These are phyloP conservation scores for Xylariaceae sp. DNA, from an alignment of 2,329 filamentous ascomycete species.

Conservation along the genomic window DNA sequence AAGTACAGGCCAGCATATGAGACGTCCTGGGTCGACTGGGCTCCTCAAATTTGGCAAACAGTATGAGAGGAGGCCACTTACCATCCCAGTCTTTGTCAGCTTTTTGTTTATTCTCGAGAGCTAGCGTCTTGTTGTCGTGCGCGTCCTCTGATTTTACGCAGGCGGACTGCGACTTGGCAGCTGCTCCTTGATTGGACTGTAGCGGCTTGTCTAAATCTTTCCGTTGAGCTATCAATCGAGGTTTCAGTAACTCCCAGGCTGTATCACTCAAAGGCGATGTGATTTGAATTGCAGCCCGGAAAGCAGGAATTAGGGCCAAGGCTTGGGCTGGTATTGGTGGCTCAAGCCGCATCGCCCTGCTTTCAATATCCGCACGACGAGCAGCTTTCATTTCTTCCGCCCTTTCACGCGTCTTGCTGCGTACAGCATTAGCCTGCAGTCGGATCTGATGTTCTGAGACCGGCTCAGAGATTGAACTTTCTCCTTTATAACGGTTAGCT, in stretches of 20 bases:
- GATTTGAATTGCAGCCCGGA: constrained; percentile 68
- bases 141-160: constrained; percentile 35
- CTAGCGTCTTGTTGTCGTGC: constrained; percentile 27
- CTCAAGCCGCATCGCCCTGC: constrained; percentile 59
- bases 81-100: constrained; percentile 65
- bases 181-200: constrained; percentile 34
- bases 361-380: constrained; percentile 67
- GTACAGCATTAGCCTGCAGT: constrained; percentile 19
- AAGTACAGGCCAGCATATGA: neutral
- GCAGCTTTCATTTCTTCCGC: constrained; percentile 60
- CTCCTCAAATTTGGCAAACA: neutral
- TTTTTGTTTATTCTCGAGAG: constrained; percentile 53
- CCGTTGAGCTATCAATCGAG: constrained; percentile 62
- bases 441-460: neutral
- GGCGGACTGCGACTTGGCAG: constrained; percentile 31
- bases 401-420: constrained; percentile 54
- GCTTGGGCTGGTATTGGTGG: constrained; percentile 61
- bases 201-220: constrained; percentile 59
- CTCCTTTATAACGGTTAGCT: constrained; percentile 4
- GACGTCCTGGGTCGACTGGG: neutral
- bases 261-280: constrained; percentile 62
- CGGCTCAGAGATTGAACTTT: neutral
- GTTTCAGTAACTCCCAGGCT: constrained; percentile 66
- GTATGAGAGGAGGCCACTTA: neutral
- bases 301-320: constrained; percentile 67